Conservation (phyloP, 805 yeast genomes). For the Lipomyces spencermartinsiae region DNA sequence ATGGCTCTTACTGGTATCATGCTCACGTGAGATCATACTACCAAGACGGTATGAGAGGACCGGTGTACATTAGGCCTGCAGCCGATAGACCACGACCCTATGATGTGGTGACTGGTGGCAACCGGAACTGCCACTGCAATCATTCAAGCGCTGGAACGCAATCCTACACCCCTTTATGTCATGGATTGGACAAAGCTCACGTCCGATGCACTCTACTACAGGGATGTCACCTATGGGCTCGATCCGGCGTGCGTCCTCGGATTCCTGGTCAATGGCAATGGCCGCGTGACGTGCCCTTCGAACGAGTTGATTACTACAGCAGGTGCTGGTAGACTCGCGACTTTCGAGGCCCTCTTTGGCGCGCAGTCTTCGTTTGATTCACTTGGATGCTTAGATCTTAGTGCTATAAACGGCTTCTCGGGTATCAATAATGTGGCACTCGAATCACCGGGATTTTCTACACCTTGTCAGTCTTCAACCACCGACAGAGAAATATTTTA, state of each 20-base stretch:
- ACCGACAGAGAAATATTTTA: slow-evolving; percentile 17
- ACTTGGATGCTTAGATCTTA: slow-evolving; percentile 10
- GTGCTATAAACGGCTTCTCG: neutral
- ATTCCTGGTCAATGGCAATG: slow-evolving; percentile 16
- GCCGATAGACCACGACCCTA: slow-evolving; percentile 10
- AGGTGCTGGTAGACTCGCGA: neutral
- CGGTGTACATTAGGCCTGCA: slow-evolving; percentile 45
- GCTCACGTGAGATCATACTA: slow-evolving; percentile 65
- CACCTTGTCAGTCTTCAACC: slow-evolving; percentile 11
- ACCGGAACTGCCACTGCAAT: slow-evolving; percentile 5
- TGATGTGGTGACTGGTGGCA: neutral
- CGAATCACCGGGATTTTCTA: slow-evolving; percentile 20
- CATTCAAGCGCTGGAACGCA: neutral
- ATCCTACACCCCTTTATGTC: slow-evolving; percentile 1
- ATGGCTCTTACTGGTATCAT: slow-evolving; percentile 64
- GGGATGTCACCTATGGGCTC: slow-evolving; percentile 1
- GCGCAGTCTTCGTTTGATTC: slow-evolving; percentile 1
- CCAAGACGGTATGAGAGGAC: slow-evolving; percentile 72
- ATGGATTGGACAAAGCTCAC: slow-evolving; percentile 20
- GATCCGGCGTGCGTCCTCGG: slow-evolving; percentile 20
- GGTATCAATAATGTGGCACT: slow-evolving; percentile 14
- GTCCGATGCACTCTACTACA: neutral
- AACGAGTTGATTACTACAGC: slow-evolving; percentile 10
- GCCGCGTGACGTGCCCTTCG: slow-evolving; percentile 12
- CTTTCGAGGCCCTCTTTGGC: neutral